phyloP scores from a whole-genome alignment of 345 rosid species.

The Kandelia obovata region DNA sequence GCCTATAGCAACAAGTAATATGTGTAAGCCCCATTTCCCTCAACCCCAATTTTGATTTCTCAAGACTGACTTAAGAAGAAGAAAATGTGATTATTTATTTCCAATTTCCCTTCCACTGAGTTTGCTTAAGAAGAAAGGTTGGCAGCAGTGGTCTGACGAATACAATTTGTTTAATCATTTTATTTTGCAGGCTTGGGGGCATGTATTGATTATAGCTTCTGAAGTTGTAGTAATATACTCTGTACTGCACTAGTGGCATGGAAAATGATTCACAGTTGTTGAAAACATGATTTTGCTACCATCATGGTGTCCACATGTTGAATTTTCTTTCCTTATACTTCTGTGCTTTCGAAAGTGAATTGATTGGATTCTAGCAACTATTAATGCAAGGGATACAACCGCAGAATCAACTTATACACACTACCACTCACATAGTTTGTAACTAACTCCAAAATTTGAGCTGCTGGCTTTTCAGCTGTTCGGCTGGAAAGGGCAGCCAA shows the following conservation, averaged over 20 bases:
- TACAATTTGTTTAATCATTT: constrained; percentile 22
- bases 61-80: neutral
- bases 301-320: constrained; percentile 8
- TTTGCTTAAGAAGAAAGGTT: constrained; percentile 2
- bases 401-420: no score
- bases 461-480: no score
- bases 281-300: constrained; percentile 24
- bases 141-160: constrained; percentile 5
- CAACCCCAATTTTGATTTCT: constrained; percentile 2
- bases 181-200: constrained; percentile 14
- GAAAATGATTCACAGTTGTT: constrained; percentile 24
- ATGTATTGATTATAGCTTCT: constrained; percentile 14
- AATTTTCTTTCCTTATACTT: no score
- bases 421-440: no score
- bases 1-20: constrained; percentile 8
- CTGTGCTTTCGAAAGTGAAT: no score
- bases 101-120: neutral
- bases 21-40: constrained; percentile 1
- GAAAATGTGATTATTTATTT: neutral
- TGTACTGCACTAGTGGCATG: constrained; percentile 20
- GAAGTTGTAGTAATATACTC: constrained; percentile 2
- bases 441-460: no score
- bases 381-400: no score
- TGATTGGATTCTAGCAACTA: no score
- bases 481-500: no score